Base-by-base conservation (phyloP, 2,329 filamentous ascomycete genomes). In the Pleomassaria siparia region DNA sequence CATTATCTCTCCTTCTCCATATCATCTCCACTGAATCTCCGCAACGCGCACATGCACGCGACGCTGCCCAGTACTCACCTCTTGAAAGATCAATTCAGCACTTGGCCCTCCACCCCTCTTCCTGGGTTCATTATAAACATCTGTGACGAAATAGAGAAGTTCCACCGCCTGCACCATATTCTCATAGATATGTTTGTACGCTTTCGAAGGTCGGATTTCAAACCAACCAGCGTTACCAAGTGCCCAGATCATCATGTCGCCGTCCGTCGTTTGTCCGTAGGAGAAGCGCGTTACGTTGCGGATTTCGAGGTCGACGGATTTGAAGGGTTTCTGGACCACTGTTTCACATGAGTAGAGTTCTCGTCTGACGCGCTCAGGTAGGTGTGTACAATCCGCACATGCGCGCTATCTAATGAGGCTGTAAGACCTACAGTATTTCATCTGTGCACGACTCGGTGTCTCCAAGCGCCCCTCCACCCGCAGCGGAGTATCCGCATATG, bases 191-290 rank as follows among this genome's bases (percentile, higher is more conserved):
- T 69, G 58, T 42, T 72, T 70, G 64, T 88, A 91, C 2, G 71
- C 66, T 9, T 73, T 61, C n/a, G 80, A 73, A 1, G 87, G 85
- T 25, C 74, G 74, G 33, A 90, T 77, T 60, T 85, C 80, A 62
- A 83, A 89, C 85, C 86, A 89, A 36, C 85, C 86, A 11, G 83
- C 79, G 44, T 74, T 66, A 29, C 84, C 84, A 24, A 77, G 74
- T 1, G 85, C 83, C 87, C 87, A 90, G 24, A 88, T 73, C n/a
- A 80, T 74, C 3, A 81, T 76, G 15, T 76, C 73, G 0, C 76
- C 77, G 42, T 80, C 77, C 25, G 86, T 81, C 11, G 83, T 70
- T 51, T 76, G 69, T 13, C 74, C 76, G 54, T 77, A 79, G 2
- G 76, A 70, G 54, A 73, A 78, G 32, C 68, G 70, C 7, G 66